These are phyloP conservation scores for Pterocarpus santalinus DNA, from an alignment of 306 rosid genomes.

Conservation along the genomic window DNA sequence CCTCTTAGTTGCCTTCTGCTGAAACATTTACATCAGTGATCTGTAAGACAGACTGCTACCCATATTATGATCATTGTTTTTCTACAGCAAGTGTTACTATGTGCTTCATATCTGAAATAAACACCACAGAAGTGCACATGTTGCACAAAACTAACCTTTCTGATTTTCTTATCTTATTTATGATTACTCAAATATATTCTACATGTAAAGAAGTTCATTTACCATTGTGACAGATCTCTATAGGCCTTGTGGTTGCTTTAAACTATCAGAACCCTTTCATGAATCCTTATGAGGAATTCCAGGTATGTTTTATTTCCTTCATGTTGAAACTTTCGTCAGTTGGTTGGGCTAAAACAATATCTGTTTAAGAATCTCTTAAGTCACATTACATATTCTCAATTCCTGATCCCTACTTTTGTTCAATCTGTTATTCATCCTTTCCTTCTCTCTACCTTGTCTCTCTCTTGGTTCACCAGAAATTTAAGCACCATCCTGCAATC, in stretches of 20 bases:
- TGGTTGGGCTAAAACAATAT: slow-evolving; percentile 30
- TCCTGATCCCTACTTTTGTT: slow-evolving; percentile 37
- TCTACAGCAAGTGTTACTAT: slow-evolving; percentile 5
- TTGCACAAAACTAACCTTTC: slow-evolving; percentile 11
- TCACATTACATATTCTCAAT: slow-evolving; percentile 29
- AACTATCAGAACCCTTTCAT: slow-evolving; percentile 84
- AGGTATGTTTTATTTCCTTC: slow-evolving; percentile 62
- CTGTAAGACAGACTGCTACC: background rate
- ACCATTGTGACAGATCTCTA: slow-evolving; percentile 68
- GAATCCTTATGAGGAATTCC: slow-evolving; percentile 95
- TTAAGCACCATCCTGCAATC: slow-evolving; percentile 92
- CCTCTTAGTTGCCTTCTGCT: background rate
- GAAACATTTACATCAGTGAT: slow-evolving; percentile 14
- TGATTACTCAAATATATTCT: slow-evolving; percentile 11
- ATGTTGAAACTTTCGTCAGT: slow-evolving; percentile 32
- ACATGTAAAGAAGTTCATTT: slow-evolving; percentile 40
- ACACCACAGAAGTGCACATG: slow-evolving; percentile 1
- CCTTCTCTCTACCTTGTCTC: slow-evolving; percentile 30
- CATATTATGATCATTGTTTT: slow-evolving; percentile 33
- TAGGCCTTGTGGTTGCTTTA: slow-evolving; percentile 93
- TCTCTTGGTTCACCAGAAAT: slow-evolving; percentile 64
- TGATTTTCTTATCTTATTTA: slow-evolving; percentile 16
- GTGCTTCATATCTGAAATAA: slow-evolving; percentile 26
- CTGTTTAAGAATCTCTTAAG: slow-evolving; percentile 12
- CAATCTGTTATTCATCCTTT: slow-evolving; percentile 30